phyloP scores from a whole-genome alignment of 768 basidiomycete genomes.

The Hericium alpestre region DNA sequence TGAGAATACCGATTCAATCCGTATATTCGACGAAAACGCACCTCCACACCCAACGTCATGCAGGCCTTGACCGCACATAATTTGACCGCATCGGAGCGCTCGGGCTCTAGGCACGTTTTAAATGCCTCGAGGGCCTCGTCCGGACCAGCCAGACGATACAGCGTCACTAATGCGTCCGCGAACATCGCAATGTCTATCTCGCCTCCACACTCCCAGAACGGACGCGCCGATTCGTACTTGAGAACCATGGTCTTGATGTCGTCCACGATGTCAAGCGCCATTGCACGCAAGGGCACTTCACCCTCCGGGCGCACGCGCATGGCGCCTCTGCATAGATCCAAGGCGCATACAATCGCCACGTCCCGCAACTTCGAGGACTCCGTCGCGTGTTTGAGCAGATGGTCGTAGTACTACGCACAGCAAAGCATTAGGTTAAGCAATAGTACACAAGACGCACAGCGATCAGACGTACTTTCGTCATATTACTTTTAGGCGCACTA shows the following conservation, averaged over 20 bases:
- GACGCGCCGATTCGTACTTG: constrained; percentile 26
- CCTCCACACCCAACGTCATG: constrained; percentile 59
- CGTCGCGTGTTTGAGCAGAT: constrained; percentile 34
- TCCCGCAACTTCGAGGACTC: constrained; percentile 51
- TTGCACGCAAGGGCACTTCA: constrained; percentile 51
- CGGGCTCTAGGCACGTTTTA: constrained; percentile 55
- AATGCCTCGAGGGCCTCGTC: constrained; percentile 56
- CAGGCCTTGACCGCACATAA: constrained; percentile 66
- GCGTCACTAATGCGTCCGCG: constrained; percentile 59
- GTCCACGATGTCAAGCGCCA: constrained; percentile 66
- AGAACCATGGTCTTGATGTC: constrained; percentile 48
- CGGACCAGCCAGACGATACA: constrained; percentile 60
- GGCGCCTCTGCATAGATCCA: constrained; percentile 73
- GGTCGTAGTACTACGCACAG: constrained; percentile 42
- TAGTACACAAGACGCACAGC: constrained; percentile 15
- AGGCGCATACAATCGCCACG: constrained; percentile 56
- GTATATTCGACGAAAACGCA: constrained; percentile 16
- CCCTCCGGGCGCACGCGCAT: constrained; percentile 30
- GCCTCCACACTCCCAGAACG: constrained; percentile 64
- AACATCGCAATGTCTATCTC: constrained; percentile 70
- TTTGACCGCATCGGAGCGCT: constrained; percentile 75
- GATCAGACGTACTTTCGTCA: constrained; percentile 5
- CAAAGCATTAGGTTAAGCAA: constrained; percentile 19
- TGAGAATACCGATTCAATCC: neutral
- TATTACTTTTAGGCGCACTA: constrained; percentile 11